Evolutionary conservation across 805 yeast genomes (phyloP), one percentile per base, ranked within the genome.

Genomic region (Schwanniomyces sp.): DNA sequence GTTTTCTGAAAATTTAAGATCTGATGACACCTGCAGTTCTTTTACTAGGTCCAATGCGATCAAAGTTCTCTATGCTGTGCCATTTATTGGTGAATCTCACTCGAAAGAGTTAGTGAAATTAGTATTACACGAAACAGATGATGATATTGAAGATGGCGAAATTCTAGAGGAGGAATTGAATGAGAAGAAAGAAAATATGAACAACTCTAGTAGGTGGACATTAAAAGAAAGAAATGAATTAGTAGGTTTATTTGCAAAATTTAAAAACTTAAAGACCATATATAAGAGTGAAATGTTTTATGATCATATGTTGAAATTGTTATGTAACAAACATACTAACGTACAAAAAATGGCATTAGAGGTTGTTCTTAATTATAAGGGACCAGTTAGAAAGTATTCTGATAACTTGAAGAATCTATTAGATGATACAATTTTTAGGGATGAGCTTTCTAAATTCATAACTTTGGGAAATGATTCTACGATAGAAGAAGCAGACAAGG

Each of bases 361-460:
- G 40, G 85, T 86, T 36, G 58, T 94, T 5, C 65, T 90, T 32
- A 81, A 86, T 34, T 86, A 79, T 74, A 82, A 84, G 53, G 75
- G 79, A 1, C 72, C 72, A 3, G 66, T 89, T 29, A 77, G 76
- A 45, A 86, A 85, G 60, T 92, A 90, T 60, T 74, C 77, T 47
- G 96, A 86, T 50, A 85, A 85, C 54, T 69, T 94, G 56, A 77
- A 69, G 41, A 91, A 86, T 52, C 66, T 94, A 48, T 70, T 92
- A 14, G 97, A 92, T 62, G 96, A 90, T 51, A 80, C 88, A 2
- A 70, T 85, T 14, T 91, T 90, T 70, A 81, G 90, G 49, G 99
- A 94, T 66, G 97, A 91, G 65, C 70, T 91, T 27, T 73, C 87
- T 17, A 79, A 76, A 14, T 76, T 94, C 34, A 67, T 88, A 16